Evolutionary conservation across 2,329 filamentous ascomycete species (phyloP), one percentile per base, ranked within the genome.

Genomic region (Ceratocystis huliohia): DNA sequence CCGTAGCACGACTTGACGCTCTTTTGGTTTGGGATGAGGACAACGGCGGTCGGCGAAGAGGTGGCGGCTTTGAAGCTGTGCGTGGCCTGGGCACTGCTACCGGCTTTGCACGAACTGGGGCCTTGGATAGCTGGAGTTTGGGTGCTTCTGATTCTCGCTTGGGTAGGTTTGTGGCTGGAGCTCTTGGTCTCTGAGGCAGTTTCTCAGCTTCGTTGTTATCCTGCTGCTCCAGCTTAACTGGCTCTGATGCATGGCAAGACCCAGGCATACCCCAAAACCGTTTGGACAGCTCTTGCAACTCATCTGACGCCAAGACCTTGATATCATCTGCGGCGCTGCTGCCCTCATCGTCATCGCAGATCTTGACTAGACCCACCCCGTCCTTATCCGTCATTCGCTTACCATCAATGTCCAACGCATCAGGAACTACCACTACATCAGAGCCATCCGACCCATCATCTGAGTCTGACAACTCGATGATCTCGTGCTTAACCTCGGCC

Each of bases 291-390:
- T 95, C 89, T 15, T 80, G 78, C 70, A 90, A 76, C 74, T 95
- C 88, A 37, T 81, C 67, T 3, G 69, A 68, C 10, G 63, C 69
- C 30, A 67, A 28, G 17, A 53, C 48, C 48, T 78, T 80, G 71
- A 84, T 78, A 20, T 79, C 76, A 65, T 87, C 84, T 46, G 82
- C 79, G 2, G 71, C 71, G 46, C 78, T 65, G 79, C 90, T 87
- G 46, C 78, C 66, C 79, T 90, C 88, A 57, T 88, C 87, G 69
- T 68, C 66, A 22, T 86, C 87, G 72, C 90, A 94, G 0, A 94
- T 84, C 70, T 84, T 88, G 68, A 93, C 77, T 79, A 95, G 80
- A 13, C 82, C 81, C 22, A 81, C 79, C 0, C 88, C 89, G 65
- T 87, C 82, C 7, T 78, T 77, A 72, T 92, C 89, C 25, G 87